Conservation (phyloP, 2,329 filamentous ascomycete genomes). For the Fusarium beomiforme region DNA sequence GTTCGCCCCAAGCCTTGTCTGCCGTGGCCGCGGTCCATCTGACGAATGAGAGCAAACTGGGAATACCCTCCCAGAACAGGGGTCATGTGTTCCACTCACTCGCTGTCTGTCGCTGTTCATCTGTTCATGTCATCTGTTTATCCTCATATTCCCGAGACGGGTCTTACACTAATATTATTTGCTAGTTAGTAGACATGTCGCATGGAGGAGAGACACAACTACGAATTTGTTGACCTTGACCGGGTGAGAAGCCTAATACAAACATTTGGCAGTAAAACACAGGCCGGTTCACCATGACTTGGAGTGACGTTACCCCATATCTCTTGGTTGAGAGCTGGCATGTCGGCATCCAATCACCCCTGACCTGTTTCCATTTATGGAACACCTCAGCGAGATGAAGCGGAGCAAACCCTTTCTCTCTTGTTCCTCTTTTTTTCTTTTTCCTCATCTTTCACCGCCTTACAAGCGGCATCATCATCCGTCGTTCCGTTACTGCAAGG, state of each 20-base stretch:
- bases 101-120: too few relatives aligned
- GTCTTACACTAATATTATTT: background rate
- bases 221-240: background rate
- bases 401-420: conserved; percentile 6
- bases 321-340: conserved; percentile 24
- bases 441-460: conserved; percentile 24
- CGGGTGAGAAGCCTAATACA: background rate
- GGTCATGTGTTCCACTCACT: conserved; percentile 30
- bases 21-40: conserved; percentile 12
- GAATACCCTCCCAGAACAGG: conserved; percentile 19
- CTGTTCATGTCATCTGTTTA: conserved; percentile 5
- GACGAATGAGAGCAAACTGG: conserved; percentile 23
- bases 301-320: conserved; percentile 36
- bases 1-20: conserved; percentile 33
- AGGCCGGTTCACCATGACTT: conserved; percentile 25
- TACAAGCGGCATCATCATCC: conserved; percentile 2
- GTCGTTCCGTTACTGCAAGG: background rate
- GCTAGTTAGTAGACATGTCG: background rate
- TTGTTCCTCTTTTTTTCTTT: background rate
- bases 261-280: background rate
- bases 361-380: conserved; percentile 33
- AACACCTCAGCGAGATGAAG: conserved; percentile 23
- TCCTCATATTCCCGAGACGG: conserved; percentile 32
- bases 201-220: background rate
- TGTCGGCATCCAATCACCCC: conserved; percentile 23